Percentiles rank a stretch among this genome's conserved stretches.
These are phyloP conservation scores for Zasmidium citrigriseum DNA, from an alignment of 2,329 filamentous ascomycete genomes.

Conservation along the genomic window DNA sequence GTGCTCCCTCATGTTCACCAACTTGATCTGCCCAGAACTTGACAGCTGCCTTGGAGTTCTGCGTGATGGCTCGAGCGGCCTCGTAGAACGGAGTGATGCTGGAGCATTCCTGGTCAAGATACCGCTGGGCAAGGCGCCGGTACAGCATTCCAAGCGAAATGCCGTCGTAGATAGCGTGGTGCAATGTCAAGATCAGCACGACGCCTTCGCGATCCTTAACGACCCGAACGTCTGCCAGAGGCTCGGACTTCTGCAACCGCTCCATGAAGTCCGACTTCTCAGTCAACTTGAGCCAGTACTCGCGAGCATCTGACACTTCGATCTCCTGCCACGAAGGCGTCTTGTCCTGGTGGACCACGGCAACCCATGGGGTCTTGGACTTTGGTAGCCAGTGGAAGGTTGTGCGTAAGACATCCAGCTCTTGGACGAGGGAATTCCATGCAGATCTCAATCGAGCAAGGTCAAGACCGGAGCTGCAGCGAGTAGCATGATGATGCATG, in stretches of 20 bases:
- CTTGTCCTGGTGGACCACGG: conserved; percentile 8
- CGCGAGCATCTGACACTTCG: background rate
- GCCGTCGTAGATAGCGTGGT: conserved; percentile 23
- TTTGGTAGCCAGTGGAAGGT: conserved; percentile 16
- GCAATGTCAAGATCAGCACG: conserved; percentile 17
- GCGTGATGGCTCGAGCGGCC: conserved; percentile 12
- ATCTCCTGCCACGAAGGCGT: conserved; percentile 3
- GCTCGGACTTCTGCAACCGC: conserved; percentile 1
- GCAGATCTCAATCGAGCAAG: conserved; percentile 8
- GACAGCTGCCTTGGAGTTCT: conserved; percentile 8
- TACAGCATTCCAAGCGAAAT: conserved; percentile 18
- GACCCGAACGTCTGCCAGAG: conserved; percentile 8
- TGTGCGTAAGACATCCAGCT: conserved; percentile 15
- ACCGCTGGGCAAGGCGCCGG: conserved; percentile 8
- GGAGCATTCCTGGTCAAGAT: background rate
- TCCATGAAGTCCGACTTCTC: conserved; percentile 9
- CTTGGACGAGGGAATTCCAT: conserved; percentile 7
- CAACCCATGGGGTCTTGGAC: conserved; percentile 13
- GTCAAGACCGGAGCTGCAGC: conserved; percentile 5
- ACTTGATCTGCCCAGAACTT: conserved; percentile 17
- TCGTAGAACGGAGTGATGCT: conserved; percentile 14
- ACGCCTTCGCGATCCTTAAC: conserved; percentile 1
- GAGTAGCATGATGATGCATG: conserved; percentile 17
- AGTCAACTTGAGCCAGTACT: conserved; percentile 11
- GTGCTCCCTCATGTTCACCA: conserved; percentile 10